phyloP scores from a whole-genome alignment of 805 yeast genomes.

The Priceomyces castillae region DNA sequence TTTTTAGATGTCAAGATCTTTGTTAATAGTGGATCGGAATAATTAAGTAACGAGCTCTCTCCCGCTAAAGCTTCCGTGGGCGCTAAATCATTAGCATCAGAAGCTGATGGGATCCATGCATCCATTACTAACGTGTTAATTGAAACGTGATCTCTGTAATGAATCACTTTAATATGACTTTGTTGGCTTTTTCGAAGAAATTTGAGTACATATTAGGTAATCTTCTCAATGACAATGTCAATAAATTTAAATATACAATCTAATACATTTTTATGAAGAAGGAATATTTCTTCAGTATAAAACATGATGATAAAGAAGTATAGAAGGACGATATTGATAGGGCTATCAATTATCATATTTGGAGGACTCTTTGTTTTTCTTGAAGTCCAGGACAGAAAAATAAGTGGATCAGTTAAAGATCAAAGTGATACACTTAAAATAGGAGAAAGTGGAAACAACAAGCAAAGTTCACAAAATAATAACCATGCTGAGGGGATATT shows the following conservation, averaged over 20 bases:
- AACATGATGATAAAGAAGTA: slow-evolving; percentile 4
- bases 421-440: neutral
- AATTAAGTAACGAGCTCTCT: slow-evolving; percentile 11
- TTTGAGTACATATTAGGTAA: slow-evolving; percentile 2
- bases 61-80: neutral
- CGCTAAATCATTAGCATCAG: slow-evolving; percentile 9
- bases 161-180: slow-evolving; percentile 2
- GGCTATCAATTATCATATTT: neutral
- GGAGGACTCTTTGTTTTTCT: neutral
- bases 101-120: slow-evolving; percentile 17
- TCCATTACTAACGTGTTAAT: slow-evolving; percentile 16
- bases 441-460: neutral
- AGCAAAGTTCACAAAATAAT: neutral
- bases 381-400: neutral
- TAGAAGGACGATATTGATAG: neutral
- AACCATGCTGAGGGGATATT: slow-evolving; percentile 6
- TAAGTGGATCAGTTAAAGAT: neutral
- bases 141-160: neutral
- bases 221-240: too few relatives aligned
- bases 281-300: neutral
- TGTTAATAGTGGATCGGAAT: slow-evolving; percentile 26
- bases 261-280: too few relatives aligned
- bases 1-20: slow-evolving; percentile 27
- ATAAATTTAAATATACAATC: too few relatives aligned
- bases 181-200: neutral